These are phyloP conservation scores for Tetrapisispora iriomotensis DNA, from an alignment of 805 yeast species.

Conservation along the genomic window DNA sequence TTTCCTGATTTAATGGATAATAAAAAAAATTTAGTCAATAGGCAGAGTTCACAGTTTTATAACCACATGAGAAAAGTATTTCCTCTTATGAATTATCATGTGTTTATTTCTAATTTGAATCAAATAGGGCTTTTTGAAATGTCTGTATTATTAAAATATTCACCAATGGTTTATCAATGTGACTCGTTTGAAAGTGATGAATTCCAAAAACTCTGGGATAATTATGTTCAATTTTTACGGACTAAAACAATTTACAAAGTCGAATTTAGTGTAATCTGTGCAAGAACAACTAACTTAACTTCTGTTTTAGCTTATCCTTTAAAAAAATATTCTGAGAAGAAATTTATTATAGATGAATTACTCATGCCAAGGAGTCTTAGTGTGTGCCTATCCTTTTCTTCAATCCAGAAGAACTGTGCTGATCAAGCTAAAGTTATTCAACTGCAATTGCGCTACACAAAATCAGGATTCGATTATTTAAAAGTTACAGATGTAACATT, in stretches of 20 bases:
- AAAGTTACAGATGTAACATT: not conserved
- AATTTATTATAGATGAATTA: not conserved
- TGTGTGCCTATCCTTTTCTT: too few species aligned
- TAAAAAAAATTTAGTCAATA: slow-evolving; percentile 4
- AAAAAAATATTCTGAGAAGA: not conserved
- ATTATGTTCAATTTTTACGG: slow-evolving; percentile 2
- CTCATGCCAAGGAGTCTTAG: not conserved
- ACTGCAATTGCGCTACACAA: not conserved
- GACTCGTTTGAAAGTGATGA: slow-evolving; percentile 11
- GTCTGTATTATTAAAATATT: slow-evolving; percentile 5
- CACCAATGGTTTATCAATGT: slow-evolving; percentile 8
- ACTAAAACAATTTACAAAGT: not conserved
- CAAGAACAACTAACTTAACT: not conserved
- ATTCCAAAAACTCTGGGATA: slow-evolving; percentile 4
- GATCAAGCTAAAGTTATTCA: too few species aligned
- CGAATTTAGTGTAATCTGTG: not conserved
- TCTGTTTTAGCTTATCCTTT: not conserved
- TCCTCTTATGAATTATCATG: slow-evolving; percentile 1
- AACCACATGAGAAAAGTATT: slow-evolving; percentile 1
- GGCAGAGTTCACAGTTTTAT: slow-evolving; percentile 7
- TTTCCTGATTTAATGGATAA: slow-evolving; percentile 10
- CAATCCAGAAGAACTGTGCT: too few species aligned
- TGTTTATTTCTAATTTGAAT: slow-evolving; percentile 14
- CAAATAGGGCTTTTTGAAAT: slow-evolving; percentile 17
- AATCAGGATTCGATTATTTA: not conserved